Conservation (phyloP, 345 rosid genomes). For the Turnera subulata region DNA sequence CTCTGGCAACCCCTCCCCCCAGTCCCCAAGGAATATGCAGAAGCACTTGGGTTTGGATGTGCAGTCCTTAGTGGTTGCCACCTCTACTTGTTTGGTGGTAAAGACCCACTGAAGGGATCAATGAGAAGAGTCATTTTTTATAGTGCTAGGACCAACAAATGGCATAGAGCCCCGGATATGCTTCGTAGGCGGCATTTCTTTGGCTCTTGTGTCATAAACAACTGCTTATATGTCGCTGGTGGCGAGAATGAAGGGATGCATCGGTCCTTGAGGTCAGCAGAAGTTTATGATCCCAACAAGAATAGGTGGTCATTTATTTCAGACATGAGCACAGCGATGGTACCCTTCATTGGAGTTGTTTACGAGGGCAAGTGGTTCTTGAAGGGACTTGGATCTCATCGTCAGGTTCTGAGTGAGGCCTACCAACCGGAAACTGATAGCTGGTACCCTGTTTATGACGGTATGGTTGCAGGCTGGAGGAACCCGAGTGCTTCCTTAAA, state of each 20-base stretch:
- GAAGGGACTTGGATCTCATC: slow-evolving; percentile 66
- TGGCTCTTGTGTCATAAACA: slow-evolving; percentile 78
- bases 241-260: slow-evolving; percentile 72
- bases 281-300: slow-evolving; percentile 75
- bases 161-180: slow-evolving; percentile 85
- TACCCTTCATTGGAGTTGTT: slow-evolving; percentile 72
- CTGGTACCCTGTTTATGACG: slow-evolving; percentile 63
- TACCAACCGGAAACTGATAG: slow-evolving; percentile 53
- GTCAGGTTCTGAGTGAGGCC: slow-evolving; percentile 62
- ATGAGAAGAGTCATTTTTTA: slow-evolving; percentile 73
- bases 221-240: slow-evolving; percentile 71
- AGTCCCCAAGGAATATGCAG: slow-evolving; percentile 67
- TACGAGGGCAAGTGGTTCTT: slow-evolving; percentile 64
- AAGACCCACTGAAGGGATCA: slow-evolving; percentile 65
- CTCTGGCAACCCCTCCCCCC: slow-evolving; percentile 80
- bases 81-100: slow-evolving; percentile 78
- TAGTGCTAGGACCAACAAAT: slow-evolving; percentile 68
- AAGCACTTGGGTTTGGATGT: slow-evolving; percentile 72
- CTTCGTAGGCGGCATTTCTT: slow-evolving; percentile 66
- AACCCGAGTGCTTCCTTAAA: slow-evolving; percentile 59
- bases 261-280: slow-evolving; percentile 62
- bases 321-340: slow-evolving; percentile 75
- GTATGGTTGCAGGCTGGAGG: slow-evolving; percentile 78
- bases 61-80: slow-evolving; percentile 76
- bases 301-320: slow-evolving; percentile 70